Evolutionary conservation across 2,329 filamentous ascomycete genomes (phyloP).

Genomic region (Rhynchosporium graminicola): DNA sequence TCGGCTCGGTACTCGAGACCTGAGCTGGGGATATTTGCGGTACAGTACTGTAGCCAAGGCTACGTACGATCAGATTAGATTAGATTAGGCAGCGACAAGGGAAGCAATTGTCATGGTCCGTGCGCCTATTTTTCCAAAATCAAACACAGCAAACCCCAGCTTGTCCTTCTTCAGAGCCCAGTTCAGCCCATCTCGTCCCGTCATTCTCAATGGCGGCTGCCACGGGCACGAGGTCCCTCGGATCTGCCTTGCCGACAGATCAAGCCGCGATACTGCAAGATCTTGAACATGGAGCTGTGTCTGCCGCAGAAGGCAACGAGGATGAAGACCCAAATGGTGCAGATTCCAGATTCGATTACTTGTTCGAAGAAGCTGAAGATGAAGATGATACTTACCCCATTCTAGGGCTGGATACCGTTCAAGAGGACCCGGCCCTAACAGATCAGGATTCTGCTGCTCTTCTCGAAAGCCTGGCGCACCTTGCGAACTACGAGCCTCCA

Average conservation of each 20-base stretch:
- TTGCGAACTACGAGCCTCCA: slow-evolving; percentile 31
- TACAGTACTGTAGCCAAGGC: too few species aligned
- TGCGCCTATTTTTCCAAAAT: background rate
- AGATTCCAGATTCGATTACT: slow-evolving; percentile 17
- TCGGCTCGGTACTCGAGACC: too few species aligned
- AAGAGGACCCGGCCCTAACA: slow-evolving; percentile 21
- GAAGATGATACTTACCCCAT: slow-evolving; percentile 26
- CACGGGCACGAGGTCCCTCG: slow-evolving; percentile 5
- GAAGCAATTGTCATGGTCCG: background rate
- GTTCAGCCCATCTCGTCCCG: background rate
- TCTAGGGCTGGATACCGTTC: slow-evolving; percentile 28
- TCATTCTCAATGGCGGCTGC: slow-evolving; percentile 12
- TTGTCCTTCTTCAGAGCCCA: background rate
- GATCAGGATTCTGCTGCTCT: slow-evolving; percentile 31
- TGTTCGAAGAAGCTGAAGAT: slow-evolving; percentile 14
- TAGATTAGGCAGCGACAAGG: too few species aligned
- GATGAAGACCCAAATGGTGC: slow-evolving; percentile 25
- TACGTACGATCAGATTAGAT: too few species aligned
- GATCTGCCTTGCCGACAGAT: slow-evolving; percentile 1
- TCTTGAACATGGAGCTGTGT: slow-evolving; percentile 8
- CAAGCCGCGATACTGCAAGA: slow-evolving; percentile 14
- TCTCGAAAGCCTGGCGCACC: slow-evolving; percentile 34
- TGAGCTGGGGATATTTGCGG: too few species aligned
- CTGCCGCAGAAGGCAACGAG: slow-evolving; percentile 7
- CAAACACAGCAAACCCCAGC: slow-evolving; percentile 2